These are phyloP conservation scores for Omphalea diandra DNA, from an alignment of 441 rosid species.

Conservation along the genomic window DNA sequence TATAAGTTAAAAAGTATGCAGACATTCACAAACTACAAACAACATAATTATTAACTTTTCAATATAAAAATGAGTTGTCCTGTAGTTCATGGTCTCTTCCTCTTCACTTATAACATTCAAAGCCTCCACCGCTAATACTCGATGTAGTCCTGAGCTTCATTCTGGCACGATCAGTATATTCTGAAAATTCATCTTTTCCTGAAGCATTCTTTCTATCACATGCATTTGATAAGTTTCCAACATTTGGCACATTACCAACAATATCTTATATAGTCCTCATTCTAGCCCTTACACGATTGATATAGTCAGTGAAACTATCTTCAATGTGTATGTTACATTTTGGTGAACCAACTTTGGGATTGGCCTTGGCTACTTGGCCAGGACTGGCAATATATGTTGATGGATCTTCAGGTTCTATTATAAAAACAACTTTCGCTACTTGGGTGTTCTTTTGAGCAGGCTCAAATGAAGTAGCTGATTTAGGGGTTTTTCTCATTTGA, in stretches of 20 bases:
- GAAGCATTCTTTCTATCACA: neutral
- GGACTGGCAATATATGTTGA: neutral
- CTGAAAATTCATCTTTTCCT: conserved; percentile 12
- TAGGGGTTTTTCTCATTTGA: conserved; percentile 9
- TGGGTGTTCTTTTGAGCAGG: neutral
- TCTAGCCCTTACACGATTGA: neutral
- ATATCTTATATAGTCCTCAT: conserved; percentile 10
- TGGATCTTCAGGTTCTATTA: neutral
- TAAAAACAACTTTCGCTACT: neutral
- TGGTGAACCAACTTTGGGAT: neutral
- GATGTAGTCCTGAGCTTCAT: conserved; percentile 15
- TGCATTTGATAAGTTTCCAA: neutral
- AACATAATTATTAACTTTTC: neutral
- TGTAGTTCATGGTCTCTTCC: neutral
- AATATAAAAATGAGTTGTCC: neutral
- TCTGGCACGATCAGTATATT: conserved; percentile 6
- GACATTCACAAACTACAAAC: neutral
- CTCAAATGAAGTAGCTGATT: neutral
- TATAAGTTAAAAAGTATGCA: neutral
- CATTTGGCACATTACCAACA: neutral
- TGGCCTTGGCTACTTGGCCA: neutral
- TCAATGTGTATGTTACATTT: neutral
- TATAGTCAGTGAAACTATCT: conserved; percentile 7
- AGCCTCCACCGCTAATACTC: neutral
- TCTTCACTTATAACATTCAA: neutral